Evolutionary conservation across 139 green algal species (phyloP), one percentile per base, ranked within the genome.

Genomic region (Chlamydomonas sp.): DNA sequence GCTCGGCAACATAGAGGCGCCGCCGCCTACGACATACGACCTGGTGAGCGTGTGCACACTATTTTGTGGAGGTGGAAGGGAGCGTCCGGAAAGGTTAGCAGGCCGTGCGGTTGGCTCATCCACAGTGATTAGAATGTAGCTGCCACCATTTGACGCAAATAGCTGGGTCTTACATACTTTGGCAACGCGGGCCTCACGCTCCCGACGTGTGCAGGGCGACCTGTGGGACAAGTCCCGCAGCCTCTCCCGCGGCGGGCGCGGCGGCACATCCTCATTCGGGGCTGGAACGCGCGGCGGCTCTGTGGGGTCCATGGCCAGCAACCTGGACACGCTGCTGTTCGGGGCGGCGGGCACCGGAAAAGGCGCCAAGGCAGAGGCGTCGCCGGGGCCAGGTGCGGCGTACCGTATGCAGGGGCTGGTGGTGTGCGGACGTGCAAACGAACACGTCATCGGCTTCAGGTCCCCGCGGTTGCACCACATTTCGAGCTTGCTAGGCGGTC

Each of bases 311-410:
- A 88, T 88, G 84, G 75, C 64, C 1, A 49, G 75, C 16, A 83
- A 60, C 16, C 74, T 88, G 12, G 75, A 88, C 84, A 77, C 74
- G 63, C 61, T 88, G 63, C 58, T 88, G 57, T 88, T 88, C 57
- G 84, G 84, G 58, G 66, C 75, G 7, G 60, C 63, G 20, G 67
- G 63, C 2, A 31, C 3, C 4, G 75, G 7, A 0, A 18, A 10
- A 71, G 75, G 62, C 2, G 57, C 10, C 57, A 88, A 78, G 64
- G 60, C 63, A 0, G 84, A 82, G 20, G 72, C 84, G 5, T 75
- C 75, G 57, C 84, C 84, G 18, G 84, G 84, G 2, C 84, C 84
- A 12, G 84, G 84, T 7, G 31, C 31, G 31, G 31, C 31, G 31
- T 49, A 49, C 31, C 31, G 31, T 49, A 49, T 49, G 31, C 31